Base-by-base conservation (phyloP, 148 eudicot species). In the Agrostemma githago region DNA sequence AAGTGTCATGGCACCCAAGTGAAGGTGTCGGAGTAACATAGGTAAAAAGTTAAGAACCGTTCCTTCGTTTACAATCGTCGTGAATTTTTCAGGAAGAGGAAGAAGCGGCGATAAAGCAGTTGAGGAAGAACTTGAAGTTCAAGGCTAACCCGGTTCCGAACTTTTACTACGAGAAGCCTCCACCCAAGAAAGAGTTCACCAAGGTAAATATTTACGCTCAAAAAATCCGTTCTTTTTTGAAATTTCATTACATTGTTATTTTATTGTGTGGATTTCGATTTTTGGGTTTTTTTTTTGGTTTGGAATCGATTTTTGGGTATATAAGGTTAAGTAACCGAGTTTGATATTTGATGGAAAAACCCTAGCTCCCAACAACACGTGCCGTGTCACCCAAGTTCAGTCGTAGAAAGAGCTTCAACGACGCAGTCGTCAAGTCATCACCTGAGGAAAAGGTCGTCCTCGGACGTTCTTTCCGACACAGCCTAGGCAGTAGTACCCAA, bases 121-220 rank as follows among this genome's bases (percentile, higher is more conserved):
- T 95, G 68, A 80, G 99, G 81, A 92, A 85, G 85, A 82, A 51
- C 82, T 87, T 92, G 97, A 77, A 73, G 72, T 81, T 75, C 75
- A 92, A 74, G 88, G 99, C 99, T 77, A 88, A 88, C 66, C 99
- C 97, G 61, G 90, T 95, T 66, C 99, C 99, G 66, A 88, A 53
- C 69, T 95, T 95, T 81, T 95, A 92, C 85, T 85, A 83, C 57
- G 90, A 89, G 83, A 92, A 89, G 38, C 97, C 99, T 78, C 92
- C 97, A 58, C 96, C 97, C 15, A 95, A 95, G 83, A 82, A 80
- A 73, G 97, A 95, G 82, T 96, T 86, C 40, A 92, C 88, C 81
- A 95, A 95, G 99, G 99, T 95, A 89, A 8, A 15, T 8, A 26
- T 26, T 26, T 26, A 26, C 34, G 1, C 34, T 26, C 34, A 26